Conservation (phyloP, 768 basidiomycete genomes). For the Neoboletus brunneissimus region DNA sequence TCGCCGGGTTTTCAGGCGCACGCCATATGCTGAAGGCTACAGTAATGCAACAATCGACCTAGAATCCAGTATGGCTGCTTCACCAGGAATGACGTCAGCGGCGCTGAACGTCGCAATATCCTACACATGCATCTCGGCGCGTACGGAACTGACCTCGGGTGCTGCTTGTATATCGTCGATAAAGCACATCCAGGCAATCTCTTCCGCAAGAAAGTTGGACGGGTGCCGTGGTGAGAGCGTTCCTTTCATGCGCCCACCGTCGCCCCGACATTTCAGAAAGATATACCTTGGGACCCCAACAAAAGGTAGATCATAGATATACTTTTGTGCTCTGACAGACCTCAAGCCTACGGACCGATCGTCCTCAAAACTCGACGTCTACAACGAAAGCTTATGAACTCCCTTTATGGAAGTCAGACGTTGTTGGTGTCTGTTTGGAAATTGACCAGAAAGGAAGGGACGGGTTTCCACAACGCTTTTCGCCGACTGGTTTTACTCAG, state of each 20-base stretch:
- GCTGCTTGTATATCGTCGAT: slow-evolving; percentile 19
- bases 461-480: neutral
- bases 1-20: slow-evolving; percentile 41
- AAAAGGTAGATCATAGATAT: neutral
- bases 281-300: no score
- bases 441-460: neutral
- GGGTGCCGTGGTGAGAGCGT: slow-evolving; percentile 32
- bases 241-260: no score
- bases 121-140: slow-evolving; percentile 42
- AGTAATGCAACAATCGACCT: slow-evolving; percentile 41
- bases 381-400: neutral
- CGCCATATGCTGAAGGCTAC: slow-evolving; percentile 60
- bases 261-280: neutral
- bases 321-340: neutral
- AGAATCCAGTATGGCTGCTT: slow-evolving; percentile 56
- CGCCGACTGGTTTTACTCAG: neutral
- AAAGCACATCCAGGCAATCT: slow-evolving; percentile 35
- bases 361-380: neutral
- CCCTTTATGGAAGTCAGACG: neutral
- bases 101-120: slow-evolving; percentile 52
- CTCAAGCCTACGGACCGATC: neutral
- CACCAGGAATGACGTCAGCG: slow-evolving; percentile 43
- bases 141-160: slow-evolving; percentile 29
- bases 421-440: neutral
- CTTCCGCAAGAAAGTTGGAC: slow-evolving; percentile 53